Evolutionary conservation across 257 asterid species (phyloP).

Genomic region (Nicotiana otophora): DNA sequence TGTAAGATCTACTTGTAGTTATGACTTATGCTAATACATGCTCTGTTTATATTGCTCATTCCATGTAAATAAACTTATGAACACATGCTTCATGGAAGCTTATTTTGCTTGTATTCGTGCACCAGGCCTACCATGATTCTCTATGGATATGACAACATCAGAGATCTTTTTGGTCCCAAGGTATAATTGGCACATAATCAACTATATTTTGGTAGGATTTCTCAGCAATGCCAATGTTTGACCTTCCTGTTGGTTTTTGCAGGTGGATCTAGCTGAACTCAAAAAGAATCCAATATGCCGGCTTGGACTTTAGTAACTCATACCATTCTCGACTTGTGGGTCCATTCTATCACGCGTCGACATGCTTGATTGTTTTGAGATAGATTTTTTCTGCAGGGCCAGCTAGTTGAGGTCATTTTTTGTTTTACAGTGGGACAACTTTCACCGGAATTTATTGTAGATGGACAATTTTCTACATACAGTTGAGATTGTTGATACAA

Average conservation of each 20-base stretch:
- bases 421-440: background rate
- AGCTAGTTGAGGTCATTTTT: background rate
- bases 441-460: background rate
- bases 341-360: background rate
- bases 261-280: constrained; percentile 88
- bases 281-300: constrained; percentile 77
- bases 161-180: constrained; percentile 98
- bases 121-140: constrained; percentile 94
- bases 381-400: background rate
- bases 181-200: constrained; percentile 27
- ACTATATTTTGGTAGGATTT: background rate
- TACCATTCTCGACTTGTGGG: background rate
- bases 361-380: background rate
- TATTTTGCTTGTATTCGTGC: constrained; percentile 4
- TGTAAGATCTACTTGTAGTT: background rate
- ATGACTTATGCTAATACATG: background rate
- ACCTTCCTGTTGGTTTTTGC: constrained; percentile 15
- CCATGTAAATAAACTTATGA: background rate
- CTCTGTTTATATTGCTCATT: background rate
- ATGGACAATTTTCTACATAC: background rate
- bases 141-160: constrained; percentile 77
- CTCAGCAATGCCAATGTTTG: background rate
- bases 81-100: background rate
- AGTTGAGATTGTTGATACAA: background rate
- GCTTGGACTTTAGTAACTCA: constrained; percentile 45